Conservation (phyloP, 78 protist genomes). For the Monocercomonoides exilis region DNA sequence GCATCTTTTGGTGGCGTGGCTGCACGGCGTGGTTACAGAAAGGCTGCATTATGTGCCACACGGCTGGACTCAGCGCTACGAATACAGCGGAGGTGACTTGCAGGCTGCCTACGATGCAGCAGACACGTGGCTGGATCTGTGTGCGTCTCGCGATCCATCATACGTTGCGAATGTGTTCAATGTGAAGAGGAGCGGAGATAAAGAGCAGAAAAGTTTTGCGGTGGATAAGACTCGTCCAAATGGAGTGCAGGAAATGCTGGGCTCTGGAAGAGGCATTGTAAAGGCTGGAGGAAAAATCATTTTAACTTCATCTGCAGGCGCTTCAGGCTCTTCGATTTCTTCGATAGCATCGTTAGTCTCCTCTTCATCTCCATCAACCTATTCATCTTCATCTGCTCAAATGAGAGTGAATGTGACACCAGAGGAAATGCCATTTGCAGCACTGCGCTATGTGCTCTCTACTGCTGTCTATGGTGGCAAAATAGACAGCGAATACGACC, state of each 20-base stretch:
- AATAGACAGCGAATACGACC: background rate
- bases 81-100: slow-evolving; percentile 77
- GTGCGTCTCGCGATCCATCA: background rate
- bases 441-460: background rate
- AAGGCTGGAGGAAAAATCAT: background rate
- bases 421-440: background rate
- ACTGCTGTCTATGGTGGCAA: background rate
- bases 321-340: too few species aligned
- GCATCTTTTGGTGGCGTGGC: slow-evolving; percentile 82
- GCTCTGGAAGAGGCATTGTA: background rate
- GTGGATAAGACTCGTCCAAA: too few species aligned
- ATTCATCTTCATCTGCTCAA: too few species aligned
- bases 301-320: too few species aligned
- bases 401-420: background rate
- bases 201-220: too few species aligned
- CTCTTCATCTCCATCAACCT: too few species aligned
- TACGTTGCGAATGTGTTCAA: background rate
- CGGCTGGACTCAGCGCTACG: slow-evolving; percentile 89
- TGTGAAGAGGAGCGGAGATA: too few species aligned
- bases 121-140: background rate
- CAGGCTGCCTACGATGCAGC: slow-evolving; percentile 40
- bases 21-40: slow-evolving; percentile 81
- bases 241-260: background rate
- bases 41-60: slow-evolving; percentile 81
- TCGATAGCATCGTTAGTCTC: too few species aligned